phyloP scores from a whole-genome alignment of 371 early-diverging fungal genomes.

The Mortierella sp. region DNA sequence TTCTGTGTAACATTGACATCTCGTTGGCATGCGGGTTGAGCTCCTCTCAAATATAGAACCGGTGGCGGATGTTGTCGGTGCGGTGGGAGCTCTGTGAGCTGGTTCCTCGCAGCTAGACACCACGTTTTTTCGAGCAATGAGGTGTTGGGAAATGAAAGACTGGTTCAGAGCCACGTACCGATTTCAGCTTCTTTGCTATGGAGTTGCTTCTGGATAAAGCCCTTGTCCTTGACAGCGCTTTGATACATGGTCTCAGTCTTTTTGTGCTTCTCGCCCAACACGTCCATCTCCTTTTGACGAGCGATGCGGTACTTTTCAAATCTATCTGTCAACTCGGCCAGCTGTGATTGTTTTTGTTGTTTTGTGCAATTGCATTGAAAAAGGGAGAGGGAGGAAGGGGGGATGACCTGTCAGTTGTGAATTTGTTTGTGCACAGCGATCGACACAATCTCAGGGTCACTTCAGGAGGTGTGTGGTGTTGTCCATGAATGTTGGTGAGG shows the following conservation, averaged over 20 bases:
- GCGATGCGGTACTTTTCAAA: conserved; percentile 37
- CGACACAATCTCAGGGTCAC: no score
- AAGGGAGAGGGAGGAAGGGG: no score
- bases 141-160: neutral
- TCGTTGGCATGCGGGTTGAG: neutral
- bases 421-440: no score
- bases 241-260: conserved; percentile 45
- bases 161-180: conserved; percentile 13
- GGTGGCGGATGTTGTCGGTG: no score
- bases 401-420: no score
- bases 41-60: neutral
- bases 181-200: conserved; percentile 40
- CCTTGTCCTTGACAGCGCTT: conserved; percentile 44
- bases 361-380: no score
- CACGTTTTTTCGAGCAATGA: no score
- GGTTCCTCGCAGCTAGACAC: no score
- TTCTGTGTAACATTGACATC: conserved; percentile 9
- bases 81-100: no score
- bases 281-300: conserved; percentile 40
- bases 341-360: no score
- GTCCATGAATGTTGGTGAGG: no score
- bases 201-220: conserved; percentile 32
- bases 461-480: no score
- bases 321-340: conserved; percentile 38
- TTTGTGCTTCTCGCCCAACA: conserved; percentile 33